phyloP scores from a whole-genome alignment of 768 basidiomycete species.

The Rhodotorula babjevae region DNA sequence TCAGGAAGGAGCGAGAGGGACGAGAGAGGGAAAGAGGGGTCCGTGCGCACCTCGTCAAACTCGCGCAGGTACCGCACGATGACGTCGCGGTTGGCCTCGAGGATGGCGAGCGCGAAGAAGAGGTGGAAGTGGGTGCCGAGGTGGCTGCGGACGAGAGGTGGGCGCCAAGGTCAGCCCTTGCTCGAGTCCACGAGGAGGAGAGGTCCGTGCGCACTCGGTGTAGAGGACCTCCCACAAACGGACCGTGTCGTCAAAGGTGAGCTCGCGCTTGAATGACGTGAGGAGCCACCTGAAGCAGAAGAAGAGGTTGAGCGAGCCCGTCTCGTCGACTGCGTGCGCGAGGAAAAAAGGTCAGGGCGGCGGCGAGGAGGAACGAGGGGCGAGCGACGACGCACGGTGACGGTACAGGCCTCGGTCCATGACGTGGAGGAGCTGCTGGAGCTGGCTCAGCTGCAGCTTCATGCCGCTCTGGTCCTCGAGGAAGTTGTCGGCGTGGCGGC shows the following conservation, averaged over 20 bases:
- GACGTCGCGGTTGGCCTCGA: constrained; percentile 92
- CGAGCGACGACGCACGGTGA: constrained; percentile 50
- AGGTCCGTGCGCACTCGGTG: constrained; percentile 50
- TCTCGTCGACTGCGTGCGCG: constrained; percentile 55
- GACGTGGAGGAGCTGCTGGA: constrained; percentile 82
- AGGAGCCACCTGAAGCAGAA: constrained; percentile 86
- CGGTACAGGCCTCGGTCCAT: constrained; percentile 96
- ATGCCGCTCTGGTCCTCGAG: constrained; percentile 94
- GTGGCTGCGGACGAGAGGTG: background rate
- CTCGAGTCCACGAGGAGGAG: background rate
- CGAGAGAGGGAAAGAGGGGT: background rate
- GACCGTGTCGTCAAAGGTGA: constrained; percentile 83
- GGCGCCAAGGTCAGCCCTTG: background rate
- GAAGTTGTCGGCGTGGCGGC: constrained; percentile 94
- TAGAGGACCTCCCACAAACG: constrained; percentile 85
- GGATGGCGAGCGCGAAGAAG: constrained; percentile 86
- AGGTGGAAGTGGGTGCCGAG: constrained; percentile 52
- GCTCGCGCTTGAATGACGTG: constrained; percentile 66
- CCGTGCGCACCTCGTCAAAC: constrained; percentile 58
- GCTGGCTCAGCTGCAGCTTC: constrained; percentile 82
- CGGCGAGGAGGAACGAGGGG: background rate
- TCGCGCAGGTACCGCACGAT: constrained; percentile 87
- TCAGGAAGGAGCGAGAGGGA: background rate
- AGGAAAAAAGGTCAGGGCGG: background rate
- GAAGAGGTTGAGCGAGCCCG: constrained; percentile 86